Conservation (phyloP, 2,329 filamentous ascomycete species). For the Cladorrhinum sp. region DNA sequence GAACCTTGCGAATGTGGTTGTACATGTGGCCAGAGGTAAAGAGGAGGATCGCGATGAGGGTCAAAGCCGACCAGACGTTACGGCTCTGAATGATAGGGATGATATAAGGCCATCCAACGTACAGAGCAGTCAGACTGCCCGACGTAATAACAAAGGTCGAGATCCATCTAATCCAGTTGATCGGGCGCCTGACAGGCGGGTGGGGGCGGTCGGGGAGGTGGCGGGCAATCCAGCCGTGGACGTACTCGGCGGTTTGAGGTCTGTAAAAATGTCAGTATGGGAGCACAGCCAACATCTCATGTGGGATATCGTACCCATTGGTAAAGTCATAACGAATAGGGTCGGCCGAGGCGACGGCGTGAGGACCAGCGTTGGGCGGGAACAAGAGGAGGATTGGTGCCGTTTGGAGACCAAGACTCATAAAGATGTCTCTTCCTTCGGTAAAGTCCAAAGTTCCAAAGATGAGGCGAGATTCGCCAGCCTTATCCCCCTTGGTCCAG, state of each 20-base stretch:
- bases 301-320: constrained; percentile 56
- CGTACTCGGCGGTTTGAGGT: constrained; percentile 69
- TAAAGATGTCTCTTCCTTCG: constrained; percentile 79
- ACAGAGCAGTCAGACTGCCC: constrained; percentile 64
- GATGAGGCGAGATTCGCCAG: constrained; percentile 67
- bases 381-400: constrained; percentile 88
- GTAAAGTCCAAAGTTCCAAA: constrained; percentile 86
- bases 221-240: constrained; percentile 75
- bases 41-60: constrained; percentile 81
- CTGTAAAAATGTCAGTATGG: constrained; percentile 41
- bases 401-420: constrained; percentile 88
- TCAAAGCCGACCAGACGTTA: constrained; percentile 89
- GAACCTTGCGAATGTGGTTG: constrained; percentile 95
- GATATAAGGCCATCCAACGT: constrained; percentile 73
- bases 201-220: constrained; percentile 76
- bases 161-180: constrained; percentile 80
- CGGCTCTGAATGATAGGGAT: constrained; percentile 81
- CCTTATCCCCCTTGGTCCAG: constrained; percentile 82
- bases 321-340: constrained; percentile 84
- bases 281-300: neutral
- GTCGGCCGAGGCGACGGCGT: constrained; percentile 66
- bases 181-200: constrained; percentile 73
- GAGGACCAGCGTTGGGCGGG: constrained; percentile 76
- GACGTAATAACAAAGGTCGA: constrained; percentile 66
- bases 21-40: constrained; percentile 99